Conservation (phyloP, 2,329 filamentous ascomycete genomes). For the Pseudogymnoascus destructans region DNA sequence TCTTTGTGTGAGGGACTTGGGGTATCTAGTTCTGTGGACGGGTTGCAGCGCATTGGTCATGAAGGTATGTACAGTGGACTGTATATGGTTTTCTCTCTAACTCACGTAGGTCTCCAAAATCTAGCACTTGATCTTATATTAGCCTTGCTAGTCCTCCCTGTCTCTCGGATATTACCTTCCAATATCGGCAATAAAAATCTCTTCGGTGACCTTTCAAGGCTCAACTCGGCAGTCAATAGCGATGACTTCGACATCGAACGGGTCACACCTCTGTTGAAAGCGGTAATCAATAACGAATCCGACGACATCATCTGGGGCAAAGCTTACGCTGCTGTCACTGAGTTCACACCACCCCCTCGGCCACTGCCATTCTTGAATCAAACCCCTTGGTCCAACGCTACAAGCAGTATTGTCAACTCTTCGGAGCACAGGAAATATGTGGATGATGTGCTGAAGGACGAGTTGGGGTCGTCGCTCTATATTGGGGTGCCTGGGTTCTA, state of each 20-base stretch:
- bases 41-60: neutral
- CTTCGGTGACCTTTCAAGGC: slow-evolving; percentile 17
- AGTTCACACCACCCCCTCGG: slow-evolving; percentile 27
- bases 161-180: slow-evolving; percentile 16
- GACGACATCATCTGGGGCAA: slow-evolving; percentile 28
- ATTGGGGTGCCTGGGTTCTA: slow-evolving; percentile 27
- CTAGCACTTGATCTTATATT: slow-evolving; percentile 20
- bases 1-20: neutral
- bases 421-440: slow-evolving; percentile 12
- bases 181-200: slow-evolving; percentile 13
- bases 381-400: slow-evolving; percentile 21
- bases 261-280: slow-evolving; percentile 26
- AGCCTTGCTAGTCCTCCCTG: slow-evolving; percentile 18
- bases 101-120: slow-evolving; percentile 20
- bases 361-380: slow-evolving; percentile 20
- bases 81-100: neutral
- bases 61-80: neutral
- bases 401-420: slow-evolving; percentile 14
- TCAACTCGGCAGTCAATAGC: slow-evolving; percentile 17
- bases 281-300: slow-evolving; percentile 21
- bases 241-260: slow-evolving; percentile 20
- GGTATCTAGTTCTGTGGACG: neutral
- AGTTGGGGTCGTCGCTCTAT: slow-evolving; percentile 17
- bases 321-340: slow-evolving; percentile 27
- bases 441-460: slow-evolving; percentile 26